Conservation (phyloP, 2,329 filamentous ascomycete species). For the Diaporthe sp. region DNA sequence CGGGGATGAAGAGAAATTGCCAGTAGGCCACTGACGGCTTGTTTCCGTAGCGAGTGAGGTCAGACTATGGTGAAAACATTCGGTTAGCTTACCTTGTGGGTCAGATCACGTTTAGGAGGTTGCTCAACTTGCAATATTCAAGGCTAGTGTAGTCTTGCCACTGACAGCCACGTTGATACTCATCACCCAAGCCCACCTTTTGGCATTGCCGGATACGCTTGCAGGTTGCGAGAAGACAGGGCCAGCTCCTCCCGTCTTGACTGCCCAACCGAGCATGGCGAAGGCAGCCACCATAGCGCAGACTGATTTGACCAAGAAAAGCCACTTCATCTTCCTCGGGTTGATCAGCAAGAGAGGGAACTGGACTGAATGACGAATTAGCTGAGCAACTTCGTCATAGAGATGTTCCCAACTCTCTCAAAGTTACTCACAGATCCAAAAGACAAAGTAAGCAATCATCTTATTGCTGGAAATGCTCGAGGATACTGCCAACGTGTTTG, state of each 20-base stretch:
- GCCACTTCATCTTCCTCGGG: conserved; percentile 57
- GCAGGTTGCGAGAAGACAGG: conserved; percentile 44
- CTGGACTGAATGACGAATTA: conserved; percentile 48
- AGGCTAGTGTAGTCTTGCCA: conserved; percentile 61
- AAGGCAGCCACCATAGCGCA: conserved; percentile 48
- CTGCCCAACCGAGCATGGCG: conserved; percentile 39
- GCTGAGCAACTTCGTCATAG: not conserved
- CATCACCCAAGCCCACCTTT: conserved; percentile 57
- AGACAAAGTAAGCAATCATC: conserved; percentile 60
- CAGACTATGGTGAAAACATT: conserved; percentile 45
- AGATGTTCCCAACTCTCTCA: not conserved
- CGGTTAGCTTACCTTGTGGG: not conserved
- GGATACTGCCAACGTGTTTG: conserved; percentile 54
- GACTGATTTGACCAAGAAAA: conserved; percentile 59
- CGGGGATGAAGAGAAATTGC: conserved; percentile 61
- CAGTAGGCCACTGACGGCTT: conserved; percentile 46
- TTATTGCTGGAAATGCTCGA: conserved; percentile 52
- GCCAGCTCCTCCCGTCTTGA: conserved; percentile 38
- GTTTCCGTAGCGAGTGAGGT: conserved; percentile 48
- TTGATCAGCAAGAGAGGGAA: conserved; percentile 58
- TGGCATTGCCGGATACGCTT: conserved; percentile 55
- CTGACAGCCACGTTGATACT: conserved; percentile 63
- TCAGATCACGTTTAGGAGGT: not conserved
- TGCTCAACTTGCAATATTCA: conserved; percentile 56
- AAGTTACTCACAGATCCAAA: conserved; percentile 53